Base-by-base conservation (phyloP, 768 basidiomycete species). In the Imleria badia region DNA sequence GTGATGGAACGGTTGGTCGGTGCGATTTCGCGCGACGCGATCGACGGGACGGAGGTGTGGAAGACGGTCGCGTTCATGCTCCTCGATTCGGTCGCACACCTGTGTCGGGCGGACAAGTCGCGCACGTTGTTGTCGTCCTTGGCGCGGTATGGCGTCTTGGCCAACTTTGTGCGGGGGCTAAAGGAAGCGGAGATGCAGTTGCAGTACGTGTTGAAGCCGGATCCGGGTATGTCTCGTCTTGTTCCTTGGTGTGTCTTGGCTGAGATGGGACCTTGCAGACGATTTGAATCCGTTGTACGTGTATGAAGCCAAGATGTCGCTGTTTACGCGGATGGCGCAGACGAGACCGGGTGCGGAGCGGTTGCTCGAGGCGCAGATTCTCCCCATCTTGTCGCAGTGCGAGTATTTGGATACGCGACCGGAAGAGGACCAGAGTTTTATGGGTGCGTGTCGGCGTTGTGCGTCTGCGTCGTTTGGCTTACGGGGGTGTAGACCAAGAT, bases 41-140 rank as follows among this genome's bases (percentile, higher is more conserved):
- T 92, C 50, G 94, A 97, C 59, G 95, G 94, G 8, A 86, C 91
- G 17, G 94, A 98, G 70, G 91, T 98, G 3, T 98, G 96, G 96
- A 92, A 92, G 73, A 95, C 94, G 3, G 84, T 98, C 15, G 91
- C 95, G 10, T 98, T 94, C 67, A 89, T 94, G 78, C 76, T 94
- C 3, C 76, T 98, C 40, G 92, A 95, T 62, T 85, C 89, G 1
- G 77, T 95, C 9, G 80, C 89, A 17, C 81, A 88, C 41, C 74
- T 95, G 0, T 89, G 85, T 36, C 81, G 81, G 26, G 70, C 75
- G 45, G 88, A 93, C 59, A 87, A 84, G 71, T 86, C 87, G 45
- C 79, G 88, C 50, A 63, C 76, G 12, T 75, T 91, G 20, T 69
- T 91, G 42, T 67, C 76, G 11, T 72, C 81, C 2, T 72, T 97